phyloP scores from a whole-genome alignment of 2,329 filamentous ascomycete genomes.

The Rugonectria rugulosa region DNA sequence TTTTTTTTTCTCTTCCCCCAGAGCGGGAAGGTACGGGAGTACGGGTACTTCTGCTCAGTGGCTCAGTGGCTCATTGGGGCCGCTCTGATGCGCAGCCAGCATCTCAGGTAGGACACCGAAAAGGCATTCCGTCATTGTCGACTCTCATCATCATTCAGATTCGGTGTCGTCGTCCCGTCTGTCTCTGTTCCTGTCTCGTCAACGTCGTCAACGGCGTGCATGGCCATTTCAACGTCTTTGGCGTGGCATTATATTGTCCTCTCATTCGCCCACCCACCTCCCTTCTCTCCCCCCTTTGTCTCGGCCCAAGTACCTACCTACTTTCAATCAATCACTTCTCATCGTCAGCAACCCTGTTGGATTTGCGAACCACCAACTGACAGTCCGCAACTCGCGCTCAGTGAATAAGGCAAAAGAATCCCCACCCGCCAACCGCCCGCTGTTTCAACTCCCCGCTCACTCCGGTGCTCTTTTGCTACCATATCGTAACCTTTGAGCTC shows the following conservation, averaged over 20 bases:
- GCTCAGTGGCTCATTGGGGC: neutral
- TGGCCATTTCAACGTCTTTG: neutral
- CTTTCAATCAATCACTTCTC: neutral
- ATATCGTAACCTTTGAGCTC: neutral
- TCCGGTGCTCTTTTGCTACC: neutral
- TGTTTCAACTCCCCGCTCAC: constrained; percentile 22
- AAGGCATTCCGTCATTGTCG: constrained; percentile 6
- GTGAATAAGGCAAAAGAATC: constrained; percentile 13
- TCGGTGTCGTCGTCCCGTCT: too few relatives aligned
- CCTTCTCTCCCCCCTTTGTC: neutral
- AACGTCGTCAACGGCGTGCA: neutral
- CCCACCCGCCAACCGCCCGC: constrained; percentile 4
- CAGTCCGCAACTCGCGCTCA: neutral
- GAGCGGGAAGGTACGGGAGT: neutral
- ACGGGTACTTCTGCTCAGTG: neutral
- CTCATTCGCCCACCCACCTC: neutral
- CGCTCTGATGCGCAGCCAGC: too few relatives aligned
- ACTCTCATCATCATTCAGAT: too few relatives aligned
- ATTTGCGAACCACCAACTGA: constrained; percentile 15
- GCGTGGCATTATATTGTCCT: constrained; percentile 14
- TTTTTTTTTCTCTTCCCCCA: too few relatives aligned
- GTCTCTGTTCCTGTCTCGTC: too few relatives aligned
- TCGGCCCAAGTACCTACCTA: neutral
- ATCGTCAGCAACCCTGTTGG: neutral
- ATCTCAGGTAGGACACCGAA: neutral